Conservation (phyloP, 208 protist genomes). For the Trypanosoma congolense region DNA sequence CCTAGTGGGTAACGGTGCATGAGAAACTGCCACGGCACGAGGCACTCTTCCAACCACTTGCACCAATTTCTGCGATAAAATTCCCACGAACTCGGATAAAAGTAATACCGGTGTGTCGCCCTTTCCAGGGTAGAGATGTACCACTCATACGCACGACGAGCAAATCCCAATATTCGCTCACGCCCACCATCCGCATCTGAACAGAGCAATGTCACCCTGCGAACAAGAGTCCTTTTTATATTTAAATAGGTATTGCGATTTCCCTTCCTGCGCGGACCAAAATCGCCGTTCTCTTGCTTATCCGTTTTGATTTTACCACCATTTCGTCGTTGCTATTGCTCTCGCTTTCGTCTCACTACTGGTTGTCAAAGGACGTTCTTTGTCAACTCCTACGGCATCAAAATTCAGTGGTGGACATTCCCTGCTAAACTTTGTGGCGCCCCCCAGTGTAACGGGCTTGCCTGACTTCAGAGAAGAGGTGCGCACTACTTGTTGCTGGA, state of each 20-base stretch:
- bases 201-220: slow-evolving; percentile 16
- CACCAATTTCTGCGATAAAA: slow-evolving; percentile 5
- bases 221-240: slow-evolving; percentile 11
- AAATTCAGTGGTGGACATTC: slow-evolving; percentile 16
- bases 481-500: slow-evolving; percentile 15
- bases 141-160: slow-evolving; percentile 45
- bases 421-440: not conserved
- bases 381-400: no score
- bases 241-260: slow-evolving; percentile 13
- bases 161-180: slow-evolving; percentile 49
- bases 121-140: slow-evolving; percentile 25
- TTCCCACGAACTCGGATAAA: slow-evolving; percentile 31
- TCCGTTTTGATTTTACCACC: slow-evolving; percentile 10
- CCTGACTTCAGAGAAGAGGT: not conserved
- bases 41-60: not conserved
- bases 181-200: slow-evolving; percentile 11
- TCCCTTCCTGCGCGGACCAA: no score
- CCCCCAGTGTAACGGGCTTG: slow-evolving; percentile 8
- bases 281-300: not conserved
- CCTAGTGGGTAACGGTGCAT: slow-evolving; percentile 17
- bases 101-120: slow-evolving; percentile 29
- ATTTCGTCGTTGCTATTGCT: slow-evolving; percentile 18
- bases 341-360: slow-evolving; percentile 3
- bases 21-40: slow-evolving; percentile 6
- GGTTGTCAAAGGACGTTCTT: no score